Base-by-base conservation (phyloP, 495 filamentous ascomycete genomes). In the Aspergillus biplanus region DNA sequence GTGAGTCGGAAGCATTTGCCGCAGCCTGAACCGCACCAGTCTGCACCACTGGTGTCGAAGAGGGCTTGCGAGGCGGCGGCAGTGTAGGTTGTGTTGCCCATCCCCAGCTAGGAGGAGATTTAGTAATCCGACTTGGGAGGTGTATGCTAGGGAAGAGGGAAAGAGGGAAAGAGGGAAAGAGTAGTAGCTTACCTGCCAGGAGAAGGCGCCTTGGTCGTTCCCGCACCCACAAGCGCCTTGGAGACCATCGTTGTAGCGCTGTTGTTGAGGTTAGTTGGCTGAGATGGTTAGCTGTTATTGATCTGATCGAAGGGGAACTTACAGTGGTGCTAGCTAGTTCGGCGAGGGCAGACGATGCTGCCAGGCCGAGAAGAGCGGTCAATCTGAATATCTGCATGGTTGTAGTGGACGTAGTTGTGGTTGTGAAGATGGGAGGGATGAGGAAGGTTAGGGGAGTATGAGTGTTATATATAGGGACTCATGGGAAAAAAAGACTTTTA, bases 161-260 rank as follows among this genome's bases (percentile, higher is more conserved):
- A 49, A 32, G n/a, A 27, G 33, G 21, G 21, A 11, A 2, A 15
- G 21, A 1, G 18, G 50, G 50, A 21, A 15, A 1, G 50, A 21
- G 16, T 2, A 5, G 18, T 9, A n/a, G 18, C 52, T 33, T 15
- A 53, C 50, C 52, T 54, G 46, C 61, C 61, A 63, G 61, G 37
- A 13, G 13, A 13, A 63, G n/a, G 61, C 55, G n/a, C 61, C 60
- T 13, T 7, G 6, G 8, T n/a, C 27, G 34, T 35, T 44, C 11
- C 61, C 61, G 33, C 61, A 63, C 11, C 61, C 61, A 46, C 61
- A 63, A 53, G 61, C 61, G 27, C 61, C 61, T 42, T 50, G 44
- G 44, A 63, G 61, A 27, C 61, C 61, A 21, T 63, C 61, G 33
- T 42, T 57, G 61, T 63, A 63, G 53, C 57, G 61, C 61, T 63